A percentile compares a stretch with the other conserved stretches of the same genome.
Conservation (phyloP, 2,329 filamentous ascomycete genomes). For the Fusarium anthophilum region DNA sequence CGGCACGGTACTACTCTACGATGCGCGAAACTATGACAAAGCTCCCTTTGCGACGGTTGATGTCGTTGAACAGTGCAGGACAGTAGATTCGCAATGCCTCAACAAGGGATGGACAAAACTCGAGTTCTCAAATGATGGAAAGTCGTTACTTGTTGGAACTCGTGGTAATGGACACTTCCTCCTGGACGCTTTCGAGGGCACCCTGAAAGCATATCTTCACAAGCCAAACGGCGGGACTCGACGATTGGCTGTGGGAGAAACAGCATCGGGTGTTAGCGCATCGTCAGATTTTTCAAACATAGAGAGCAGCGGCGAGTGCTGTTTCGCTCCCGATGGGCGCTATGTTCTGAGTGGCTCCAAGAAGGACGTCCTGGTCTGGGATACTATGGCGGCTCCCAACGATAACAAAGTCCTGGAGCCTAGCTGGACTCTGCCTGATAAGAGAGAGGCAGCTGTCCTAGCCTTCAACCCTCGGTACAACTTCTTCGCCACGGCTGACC, state of each 20-base stretch:
- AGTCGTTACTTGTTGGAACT: constrained; percentile 84
- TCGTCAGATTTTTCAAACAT: constrained; percentile 52
- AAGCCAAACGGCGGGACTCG: constrained; percentile 64
- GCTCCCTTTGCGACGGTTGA: constrained; percentile 89
- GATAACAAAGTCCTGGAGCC: constrained; percentile 71
- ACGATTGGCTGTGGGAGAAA: constrained; percentile 64
- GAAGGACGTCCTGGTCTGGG: constrained; percentile 85
- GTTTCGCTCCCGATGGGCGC: constrained; percentile 88
- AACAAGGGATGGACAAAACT: constrained; percentile 85
- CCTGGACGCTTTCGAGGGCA: constrained; percentile 90
- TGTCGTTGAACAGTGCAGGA: constrained; percentile 66
- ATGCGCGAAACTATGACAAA: constrained; percentile 93
- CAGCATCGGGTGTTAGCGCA: constrained; percentile 46
- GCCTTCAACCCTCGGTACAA: constrained; percentile 93
- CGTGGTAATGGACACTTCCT: constrained; percentile 87
- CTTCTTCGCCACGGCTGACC: constrained; percentile 89
- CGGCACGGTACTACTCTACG: constrained; percentile 86
- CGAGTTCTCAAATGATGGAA: constrained; percentile 96
- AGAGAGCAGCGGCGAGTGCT: constrained; percentile 79
- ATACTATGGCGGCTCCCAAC: constrained; percentile 68
- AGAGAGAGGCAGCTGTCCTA: constrained; percentile 76
- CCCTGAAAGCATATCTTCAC: constrained; percentile 76
- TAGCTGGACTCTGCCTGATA: constrained; percentile 70
- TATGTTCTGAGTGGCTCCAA: constrained; percentile 85
- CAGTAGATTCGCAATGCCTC: constrained; percentile 64